Percentiles rank a stretch among this genome's conserved stretches.
These are phyloP conservation scores for Cyberlindnera japonica DNA, from an alignment of 805 yeast genomes.

Conservation along the genomic window DNA sequence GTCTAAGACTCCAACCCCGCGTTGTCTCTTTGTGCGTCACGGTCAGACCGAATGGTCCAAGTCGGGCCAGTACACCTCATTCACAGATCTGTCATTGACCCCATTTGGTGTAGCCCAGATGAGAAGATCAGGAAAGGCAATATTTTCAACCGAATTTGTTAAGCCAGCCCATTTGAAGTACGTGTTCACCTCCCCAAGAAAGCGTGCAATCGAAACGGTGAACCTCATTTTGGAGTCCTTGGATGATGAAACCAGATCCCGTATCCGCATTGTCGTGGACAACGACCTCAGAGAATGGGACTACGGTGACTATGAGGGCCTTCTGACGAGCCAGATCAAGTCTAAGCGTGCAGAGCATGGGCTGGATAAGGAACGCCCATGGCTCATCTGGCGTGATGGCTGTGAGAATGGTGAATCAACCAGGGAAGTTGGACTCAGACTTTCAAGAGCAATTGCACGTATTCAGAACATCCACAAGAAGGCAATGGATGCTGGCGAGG, in stretches of 20 bases:
- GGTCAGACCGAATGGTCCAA: constrained; percentile 97
- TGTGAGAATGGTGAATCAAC: constrained; percentile 86
- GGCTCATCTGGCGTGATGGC: constrained; percentile 91
- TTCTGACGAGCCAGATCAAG: constrained; percentile 62
- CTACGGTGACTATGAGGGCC: constrained; percentile 94
- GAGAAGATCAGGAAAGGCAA: constrained; percentile 62
- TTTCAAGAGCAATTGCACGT: constrained; percentile 65
- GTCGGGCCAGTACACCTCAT: constrained; percentile 86
- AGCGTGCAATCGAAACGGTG: constrained; percentile 72
- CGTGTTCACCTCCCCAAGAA: constrained; percentile 77
- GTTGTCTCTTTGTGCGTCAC: constrained; percentile 72
- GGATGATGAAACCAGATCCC: constrained; percentile 38
- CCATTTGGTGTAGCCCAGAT: constrained; percentile 75
- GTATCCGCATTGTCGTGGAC: constrained; percentile 46
- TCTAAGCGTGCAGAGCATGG: constrained; percentile 59
- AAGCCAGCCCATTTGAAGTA: constrained; percentile 59
- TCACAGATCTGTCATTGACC: constrained; percentile 79
- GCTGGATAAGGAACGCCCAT: constrained; percentile 43
- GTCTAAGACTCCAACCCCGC: constrained; percentile 46
- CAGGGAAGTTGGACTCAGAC: constrained; percentile 60
- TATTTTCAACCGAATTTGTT: constrained; percentile 64
- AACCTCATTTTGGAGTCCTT: constrained; percentile 54
- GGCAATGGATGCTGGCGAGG: constrained; percentile 45
- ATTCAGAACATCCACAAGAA: constrained; percentile 57
- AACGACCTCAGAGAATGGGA: constrained; percentile 91